A percentile compares a stretch with the other conserved stretches of the same genome.
phyloP scores from a whole-genome alignment of 306 rosid genomes.

The Adenanthera pavonina region DNA sequence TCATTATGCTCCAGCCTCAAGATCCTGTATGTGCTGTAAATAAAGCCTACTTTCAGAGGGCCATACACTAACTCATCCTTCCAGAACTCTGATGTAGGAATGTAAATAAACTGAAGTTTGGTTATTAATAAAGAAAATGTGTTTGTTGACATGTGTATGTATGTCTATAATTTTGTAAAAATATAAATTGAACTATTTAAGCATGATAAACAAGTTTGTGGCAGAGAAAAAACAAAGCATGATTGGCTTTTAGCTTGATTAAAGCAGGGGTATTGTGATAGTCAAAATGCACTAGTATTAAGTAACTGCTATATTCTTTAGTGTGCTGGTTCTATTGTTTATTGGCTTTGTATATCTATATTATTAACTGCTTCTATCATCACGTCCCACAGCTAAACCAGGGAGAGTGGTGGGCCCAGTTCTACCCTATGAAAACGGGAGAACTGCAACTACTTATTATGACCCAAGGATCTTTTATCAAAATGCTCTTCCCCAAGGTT shows the following conservation, averaged over 20 bases:
- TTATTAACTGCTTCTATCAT: slow-evolving; percentile 8
- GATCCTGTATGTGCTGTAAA: neutral
- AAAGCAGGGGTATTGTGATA: neutral
- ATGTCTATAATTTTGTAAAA: no score
- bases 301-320: neutral
- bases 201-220: neutral
- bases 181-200: no score
- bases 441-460: slow-evolving; percentile 44
- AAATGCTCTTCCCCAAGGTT: slow-evolving; percentile 45
- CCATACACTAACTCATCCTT: neutral
- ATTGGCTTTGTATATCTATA: slow-evolving; percentile 20
- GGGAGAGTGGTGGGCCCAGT: slow-evolving; percentile 73
- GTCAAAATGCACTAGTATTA: slow-evolving; percentile 7
- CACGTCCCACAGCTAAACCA: slow-evolving; percentile 57
- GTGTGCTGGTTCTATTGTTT: neutral
- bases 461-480: slow-evolving; percentile 50
- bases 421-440: slow-evolving; percentile 52
- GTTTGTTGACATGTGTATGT: neutral
- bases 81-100: neutral
- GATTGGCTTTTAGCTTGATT: neutral
- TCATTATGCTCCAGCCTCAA: neutral
- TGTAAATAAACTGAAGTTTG: neutral
- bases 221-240: no score
- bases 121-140: neutral
- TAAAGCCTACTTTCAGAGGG: neutral